Base-by-base conservation (phyloP, 176 grass and related monocot species). In the Carex littledalei region DNA sequence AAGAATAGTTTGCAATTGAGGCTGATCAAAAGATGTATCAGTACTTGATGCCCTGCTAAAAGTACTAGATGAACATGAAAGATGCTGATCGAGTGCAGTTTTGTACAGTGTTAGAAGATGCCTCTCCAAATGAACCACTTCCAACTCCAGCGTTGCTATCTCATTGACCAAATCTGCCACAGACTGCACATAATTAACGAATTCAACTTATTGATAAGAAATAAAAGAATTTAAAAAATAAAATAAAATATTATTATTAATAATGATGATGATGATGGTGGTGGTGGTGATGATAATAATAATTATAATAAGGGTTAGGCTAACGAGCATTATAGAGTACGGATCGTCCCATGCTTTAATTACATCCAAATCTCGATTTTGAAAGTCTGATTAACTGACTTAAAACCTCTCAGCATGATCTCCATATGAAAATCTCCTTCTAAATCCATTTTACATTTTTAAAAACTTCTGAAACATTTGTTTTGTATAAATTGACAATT, bases 91-190 rank as follows among this genome's bases (percentile, higher is more conserved):
- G 59, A 98, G 95, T 82, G 89, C 84, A 72, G 89, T 86, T 85
- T 91, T 88, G 73, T 98, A 98, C 31, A 98, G 85, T 52, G 91
- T 90, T 57, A 98, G 66, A 67, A 98, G 89, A 91, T 98, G 91
- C 71, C 90, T 87, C 55, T 98, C 95, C 76, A 90, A 85, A 78
- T 92, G 80, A 67, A 88, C 84, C 56, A 98, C 93, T 85, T 98
- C 88, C 57, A 95, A 81, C 76, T 98, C 95, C 78, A 98, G 87
- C 63, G 81, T 84, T 24, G 95, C 89, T 86, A 98, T 95, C 88
- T 98, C 93, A 77, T 85, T 86, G 12, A 90, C 83, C 72, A 98
- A 88, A 43, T 94, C 92, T 39, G 81, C 81, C 75, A 87, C 84
- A 16, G 86, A 86, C 92, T 94, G 88, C 37, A 75, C 73, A 60